Evolutionary conservation across 257 asterid species (phyloP).

Genomic region (Salvia splendens): DNA sequence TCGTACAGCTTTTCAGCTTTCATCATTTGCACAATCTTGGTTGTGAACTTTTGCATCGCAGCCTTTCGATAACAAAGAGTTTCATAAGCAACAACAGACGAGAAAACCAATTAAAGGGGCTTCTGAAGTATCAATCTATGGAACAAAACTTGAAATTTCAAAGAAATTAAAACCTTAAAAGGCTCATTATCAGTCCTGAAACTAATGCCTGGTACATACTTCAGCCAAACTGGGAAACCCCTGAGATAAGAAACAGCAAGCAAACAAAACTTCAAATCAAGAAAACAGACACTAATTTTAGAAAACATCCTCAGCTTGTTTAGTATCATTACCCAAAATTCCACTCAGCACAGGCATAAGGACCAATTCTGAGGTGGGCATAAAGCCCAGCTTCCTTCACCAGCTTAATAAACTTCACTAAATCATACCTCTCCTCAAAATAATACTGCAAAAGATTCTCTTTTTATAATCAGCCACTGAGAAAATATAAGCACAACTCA

Average conservation of each 20-base stretch:
- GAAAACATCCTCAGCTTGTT: conserved; percentile 13
- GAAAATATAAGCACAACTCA: not conserved
- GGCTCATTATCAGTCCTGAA: conserved; percentile 80
- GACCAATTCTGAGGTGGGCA: conserved; percentile 88
- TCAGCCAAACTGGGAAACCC: conserved; percentile 83
- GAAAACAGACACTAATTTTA: conserved; percentile 12
- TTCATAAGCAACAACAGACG: conserved; percentile 24
- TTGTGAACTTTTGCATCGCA: conserved; percentile 94
- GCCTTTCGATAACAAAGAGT: conserved; percentile 45
- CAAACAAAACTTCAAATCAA: conserved; percentile 20
- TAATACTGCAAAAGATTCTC: conserved; percentile 55
- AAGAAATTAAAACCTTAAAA: conserved; percentile 50
- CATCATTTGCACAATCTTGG: conserved; percentile 97
- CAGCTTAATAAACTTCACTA: conserved; percentile 86
- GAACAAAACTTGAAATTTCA: conserved; percentile 12
- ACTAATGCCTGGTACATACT: conserved; percentile 85
- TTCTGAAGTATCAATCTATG: not conserved
- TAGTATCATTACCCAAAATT: conserved; percentile 78
- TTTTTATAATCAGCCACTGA: conserved; percentile 15
- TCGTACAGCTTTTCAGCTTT: conserved; percentile 78
- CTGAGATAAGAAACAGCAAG: conserved; percentile 38
- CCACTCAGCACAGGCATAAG: conserved; percentile 99
- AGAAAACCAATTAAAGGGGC: conserved; percentile 26
- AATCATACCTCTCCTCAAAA: conserved; percentile 89
- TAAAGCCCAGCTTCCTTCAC: conserved; percentile 84